These are phyloP conservation scores for Acanthamoeba culbertsoni DNA, from an alignment of 208 protist species.

Conservation along the genomic window DNA sequence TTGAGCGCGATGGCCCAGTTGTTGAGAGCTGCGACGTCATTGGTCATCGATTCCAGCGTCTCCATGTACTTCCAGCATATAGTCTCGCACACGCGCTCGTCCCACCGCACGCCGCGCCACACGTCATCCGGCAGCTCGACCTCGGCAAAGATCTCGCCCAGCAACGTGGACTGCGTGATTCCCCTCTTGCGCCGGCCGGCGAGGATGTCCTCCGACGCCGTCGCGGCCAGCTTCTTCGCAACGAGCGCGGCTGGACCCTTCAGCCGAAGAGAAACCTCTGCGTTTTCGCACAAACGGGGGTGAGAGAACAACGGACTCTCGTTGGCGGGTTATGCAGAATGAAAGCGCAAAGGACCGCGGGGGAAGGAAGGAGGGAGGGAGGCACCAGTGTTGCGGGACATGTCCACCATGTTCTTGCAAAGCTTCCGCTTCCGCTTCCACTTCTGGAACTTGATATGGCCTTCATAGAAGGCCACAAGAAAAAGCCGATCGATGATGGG, in stretches of 20 bases:
- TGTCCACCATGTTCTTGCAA: neutral
- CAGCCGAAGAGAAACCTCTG: neutral
- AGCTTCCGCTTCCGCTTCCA: slow-evolving; percentile 24
- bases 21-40: slow-evolving; percentile 10
- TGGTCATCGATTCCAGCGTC: slow-evolving; percentile 1
- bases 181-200: neutral
- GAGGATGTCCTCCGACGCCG: slow-evolving; percentile 1
- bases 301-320: neutral
- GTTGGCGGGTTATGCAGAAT: neutral
- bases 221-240: slow-evolving; percentile 5
- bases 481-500: slow-evolving; percentile 31
- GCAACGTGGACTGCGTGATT: slow-evolving; percentile 12
- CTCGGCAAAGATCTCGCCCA: neutral
- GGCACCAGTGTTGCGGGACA: neutral
- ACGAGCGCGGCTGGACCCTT: slow-evolving; percentile 12
- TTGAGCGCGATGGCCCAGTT: slow-evolving; percentile 48
- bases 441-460: slow-evolving; percentile 22
- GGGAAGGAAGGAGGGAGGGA: neutral
- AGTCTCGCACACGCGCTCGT: slow-evolving; percentile 25
- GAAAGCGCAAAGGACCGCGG: neutral
- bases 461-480: slow-evolving; percentile 26
- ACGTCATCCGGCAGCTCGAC: neutral
- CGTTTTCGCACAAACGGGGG: neutral
- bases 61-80: slow-evolving; percentile 34
- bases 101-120: slow-evolving; percentile 8